phyloP scores from a whole-genome alignment of 768 basidiomycete species.

The Termitomyces sp. region DNA sequence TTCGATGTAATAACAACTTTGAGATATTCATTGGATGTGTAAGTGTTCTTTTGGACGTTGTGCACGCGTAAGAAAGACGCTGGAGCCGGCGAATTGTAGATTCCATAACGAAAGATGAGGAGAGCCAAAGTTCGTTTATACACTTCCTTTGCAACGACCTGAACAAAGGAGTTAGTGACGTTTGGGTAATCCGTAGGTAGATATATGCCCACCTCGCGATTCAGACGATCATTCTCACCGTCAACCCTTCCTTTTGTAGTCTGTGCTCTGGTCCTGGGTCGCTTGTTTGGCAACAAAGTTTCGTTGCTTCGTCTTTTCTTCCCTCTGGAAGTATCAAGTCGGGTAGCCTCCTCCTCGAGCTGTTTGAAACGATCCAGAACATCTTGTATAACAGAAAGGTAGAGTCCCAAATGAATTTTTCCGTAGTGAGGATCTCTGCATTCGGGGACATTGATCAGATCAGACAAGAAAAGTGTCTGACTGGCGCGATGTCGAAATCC shows the following conservation, averaged over 20 bases:
- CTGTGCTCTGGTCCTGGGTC: no score
- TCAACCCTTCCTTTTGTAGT: no score
- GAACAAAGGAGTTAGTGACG: no score
- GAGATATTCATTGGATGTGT: not conserved
- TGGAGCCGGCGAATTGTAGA: not conserved
- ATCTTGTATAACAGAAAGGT: slow-evolving; percentile 11
- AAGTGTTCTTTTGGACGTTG: no score
- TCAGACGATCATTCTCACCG: no score
- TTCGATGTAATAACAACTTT: not conserved
- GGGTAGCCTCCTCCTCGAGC: not conserved
- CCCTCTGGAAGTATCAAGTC: no score
- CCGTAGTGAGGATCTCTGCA: slow-evolving; percentile 14
- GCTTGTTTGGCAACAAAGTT: no score
- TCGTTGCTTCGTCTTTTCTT: no score
- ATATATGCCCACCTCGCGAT: no score
- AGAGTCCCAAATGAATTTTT: not conserved
- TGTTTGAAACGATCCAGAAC: slow-evolving; percentile 7
- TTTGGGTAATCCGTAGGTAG: no score
- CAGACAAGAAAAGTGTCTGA: slow-evolving; percentile 13
- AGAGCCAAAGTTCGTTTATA: not conserved
- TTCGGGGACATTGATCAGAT: slow-evolving; percentile 8
- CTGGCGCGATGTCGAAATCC: slow-evolving; percentile 12
- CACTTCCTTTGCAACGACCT: not conserved
- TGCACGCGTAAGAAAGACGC: not conserved
- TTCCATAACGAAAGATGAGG: not conserved